A percentile compares a stretch with the other conserved stretches of the same genome.
phyloP scores from a whole-genome alignment of 805 yeast genomes.

The Metschnikowia santaceciliae region DNA sequence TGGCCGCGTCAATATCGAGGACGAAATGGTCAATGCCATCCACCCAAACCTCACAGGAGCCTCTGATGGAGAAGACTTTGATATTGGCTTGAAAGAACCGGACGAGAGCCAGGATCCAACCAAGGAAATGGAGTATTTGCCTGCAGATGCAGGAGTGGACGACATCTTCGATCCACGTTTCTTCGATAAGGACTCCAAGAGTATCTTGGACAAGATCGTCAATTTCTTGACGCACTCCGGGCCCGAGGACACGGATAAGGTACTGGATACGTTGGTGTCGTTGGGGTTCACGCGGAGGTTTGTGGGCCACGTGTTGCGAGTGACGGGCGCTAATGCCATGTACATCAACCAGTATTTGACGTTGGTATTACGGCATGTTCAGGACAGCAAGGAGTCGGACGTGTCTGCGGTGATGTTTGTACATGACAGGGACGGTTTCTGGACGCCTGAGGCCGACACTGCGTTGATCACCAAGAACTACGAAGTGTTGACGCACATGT shows the following conservation, averaged over 20 bases:
- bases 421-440: constrained; percentile 12
- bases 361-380: constrained; percentile 7
- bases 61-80: constrained; percentile 9
- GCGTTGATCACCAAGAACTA: constrained; percentile 10
- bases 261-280: constrained; percentile 9
- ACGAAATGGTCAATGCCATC: constrained; percentile 13
- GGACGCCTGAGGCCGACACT: constrained; percentile 18
- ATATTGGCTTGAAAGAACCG: constrained; percentile 10
- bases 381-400: constrained; percentile 1
- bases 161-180: constrained; percentile 12
- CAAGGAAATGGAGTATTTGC: constrained; percentile 11
- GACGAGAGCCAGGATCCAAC: constrained; percentile 14
- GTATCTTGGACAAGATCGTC: constrained; percentile 7
- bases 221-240: constrained; percentile 7
- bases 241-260: constrained; percentile 10
- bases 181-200: constrained; percentile 8
- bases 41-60: constrained; percentile 16
- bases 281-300: constrained; percentile 15
- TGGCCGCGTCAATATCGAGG: constrained; percentile 13
- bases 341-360: constrained; percentile 13
- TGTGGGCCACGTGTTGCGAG: constrained; percentile 16
- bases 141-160: constrained; percentile 7
- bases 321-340: constrained; percentile 15
- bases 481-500: constrained; percentile 10
- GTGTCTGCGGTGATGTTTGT: constrained; percentile 9